Evolutionary conservation across 139 green algal genomes (phyloP), one percentile per base, ranked within the genome.

Genomic region (Nannochloris sp.): DNA sequence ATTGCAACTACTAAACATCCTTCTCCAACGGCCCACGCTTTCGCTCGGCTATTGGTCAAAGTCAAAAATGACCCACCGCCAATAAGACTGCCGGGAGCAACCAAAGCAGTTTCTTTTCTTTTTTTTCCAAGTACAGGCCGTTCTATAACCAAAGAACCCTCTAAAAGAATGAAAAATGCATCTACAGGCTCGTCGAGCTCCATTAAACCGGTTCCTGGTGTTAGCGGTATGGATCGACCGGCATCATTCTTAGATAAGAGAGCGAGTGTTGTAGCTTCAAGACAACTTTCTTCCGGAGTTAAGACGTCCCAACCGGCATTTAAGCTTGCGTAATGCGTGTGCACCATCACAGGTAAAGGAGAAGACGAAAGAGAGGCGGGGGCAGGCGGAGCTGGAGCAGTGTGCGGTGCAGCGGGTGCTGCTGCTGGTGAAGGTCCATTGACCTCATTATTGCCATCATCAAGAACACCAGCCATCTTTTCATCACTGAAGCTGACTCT

Each of bases 11-110:
- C 68, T 3, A 33, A 34, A 60, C 61, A 62, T 44, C 47, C 57
- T 69, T 70, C 48, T 72, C 77, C 36, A 61, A 37, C 24, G 30
- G 59, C 32, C 57, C 61, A 62, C 25, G 83, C 68, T 10, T 65
- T 74, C 63, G 61, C 57, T 61, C 63, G 33, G n/a, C 61, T 51
- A 14, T 72, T 45, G 45, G 61, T 69, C 24, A 38, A 36, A 5
- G 76, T 81, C 34, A 93, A 71, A 61, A 85, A 89, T 25, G 83
- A 76, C 6, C 80, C 81, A 6, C 59, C 65, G 29, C 70, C 73
- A 8, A 92, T 48, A 1, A 92, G 58, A 60, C 71, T 82, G 54
- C 74, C 74, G 36, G 77, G 64, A 5, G 37, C 33, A 54, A 83
- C 54, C 14, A 68, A 25, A 31, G 53, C 74, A 13, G 34, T 48